phyloP scores from a whole-genome alignment of 768 basidiomycete species.

The Lentinula raphanica region DNA sequence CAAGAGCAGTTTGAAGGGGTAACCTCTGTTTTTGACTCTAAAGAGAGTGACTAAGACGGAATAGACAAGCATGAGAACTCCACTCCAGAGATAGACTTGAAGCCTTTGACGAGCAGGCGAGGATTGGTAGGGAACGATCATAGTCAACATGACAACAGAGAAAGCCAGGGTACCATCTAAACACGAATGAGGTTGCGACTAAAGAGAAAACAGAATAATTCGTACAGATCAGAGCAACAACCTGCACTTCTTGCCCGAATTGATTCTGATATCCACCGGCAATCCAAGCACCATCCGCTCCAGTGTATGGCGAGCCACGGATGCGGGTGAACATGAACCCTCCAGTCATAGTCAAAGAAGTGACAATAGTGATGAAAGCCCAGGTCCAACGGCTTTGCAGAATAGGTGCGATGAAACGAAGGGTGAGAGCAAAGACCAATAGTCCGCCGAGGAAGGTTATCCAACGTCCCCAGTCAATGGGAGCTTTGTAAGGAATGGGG shows the following conservation, averaged over 20 bases:
- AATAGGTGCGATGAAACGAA: conserved; percentile 60
- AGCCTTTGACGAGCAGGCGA: conserved; percentile 72
- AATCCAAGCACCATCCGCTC: conserved; percentile 70
- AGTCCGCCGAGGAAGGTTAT: conserved; percentile 39
- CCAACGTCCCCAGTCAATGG: conserved; percentile 66
- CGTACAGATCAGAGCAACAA: conserved; percentile 82
- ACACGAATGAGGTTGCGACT: conserved; percentile 10
- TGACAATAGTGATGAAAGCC: conserved; percentile 54
- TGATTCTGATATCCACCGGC: conserved; percentile 86
- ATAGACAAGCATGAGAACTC: conserved; percentile 77
- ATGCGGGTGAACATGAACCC: conserved; percentile 98
- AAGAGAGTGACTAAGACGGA: conserved; percentile 84
- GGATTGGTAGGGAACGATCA: conserved; percentile 74
- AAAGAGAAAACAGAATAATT: conserved; percentile 14
- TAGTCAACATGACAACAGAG: conserved; percentile 73
- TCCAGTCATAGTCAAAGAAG: conserved; percentile 79
- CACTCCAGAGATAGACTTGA: conserved; percentile 88
- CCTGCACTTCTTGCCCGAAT: conserved; percentile 88
- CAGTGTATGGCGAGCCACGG: conserved; percentile 67
- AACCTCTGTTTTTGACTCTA: conserved; percentile 84
- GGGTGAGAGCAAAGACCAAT: conserved; percentile 42
- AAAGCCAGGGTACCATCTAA: conserved; percentile 82
- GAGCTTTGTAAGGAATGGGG: conserved; percentile 76
- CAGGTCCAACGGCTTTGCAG: conserved; percentile 73
- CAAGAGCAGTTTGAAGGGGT: conserved; percentile 76